Evolutionary conservation across 805 yeast species (phyloP).

Genomic region (Jamesozyma hellenica): DNA sequence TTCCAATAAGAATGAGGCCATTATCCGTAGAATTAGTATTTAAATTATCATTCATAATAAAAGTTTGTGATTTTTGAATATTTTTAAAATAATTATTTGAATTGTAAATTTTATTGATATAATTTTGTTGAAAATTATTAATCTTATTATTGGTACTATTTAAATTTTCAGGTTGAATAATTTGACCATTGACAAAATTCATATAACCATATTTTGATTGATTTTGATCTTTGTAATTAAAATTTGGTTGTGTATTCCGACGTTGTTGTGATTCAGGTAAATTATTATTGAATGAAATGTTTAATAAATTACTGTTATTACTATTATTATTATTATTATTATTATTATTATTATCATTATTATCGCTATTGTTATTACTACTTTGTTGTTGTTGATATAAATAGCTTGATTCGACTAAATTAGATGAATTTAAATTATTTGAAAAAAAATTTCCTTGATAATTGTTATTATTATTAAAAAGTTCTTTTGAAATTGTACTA

Average conservation of each 20-base stretch:
- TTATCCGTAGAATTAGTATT: constrained; percentile 33
- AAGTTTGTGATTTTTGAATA: neutral
- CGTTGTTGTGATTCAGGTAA: constrained; percentile 1
- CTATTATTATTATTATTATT: neutral
- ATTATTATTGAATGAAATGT: neutral
- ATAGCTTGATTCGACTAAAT: too few relatives aligned
- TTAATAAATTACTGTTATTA: neutral
- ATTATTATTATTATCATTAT: neutral
- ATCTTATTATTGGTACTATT: neutral
- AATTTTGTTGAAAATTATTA: neutral
- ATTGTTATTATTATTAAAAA: neutral
- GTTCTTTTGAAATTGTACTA: neutral
- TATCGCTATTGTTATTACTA: neutral
- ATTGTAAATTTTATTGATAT: neutral
- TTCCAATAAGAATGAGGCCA: constrained; percentile 45
- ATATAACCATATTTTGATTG: constrained; percentile 5
- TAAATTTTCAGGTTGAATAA: neutral
- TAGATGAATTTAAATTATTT: neutral
- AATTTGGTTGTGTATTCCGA: constrained; percentile 3
- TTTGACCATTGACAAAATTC: constrained; percentile 5
- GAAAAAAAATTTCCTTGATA: neutral
- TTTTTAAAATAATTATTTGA: constrained; percentile 2
- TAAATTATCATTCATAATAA: neutral
- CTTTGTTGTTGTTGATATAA: neutral
- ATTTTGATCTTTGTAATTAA: constrained; percentile 1